Evolutionary conservation across 139 green algal species (phyloP), one percentile per base, ranked within the genome.

Genomic region (Pedinophyceae sp.): DNA sequence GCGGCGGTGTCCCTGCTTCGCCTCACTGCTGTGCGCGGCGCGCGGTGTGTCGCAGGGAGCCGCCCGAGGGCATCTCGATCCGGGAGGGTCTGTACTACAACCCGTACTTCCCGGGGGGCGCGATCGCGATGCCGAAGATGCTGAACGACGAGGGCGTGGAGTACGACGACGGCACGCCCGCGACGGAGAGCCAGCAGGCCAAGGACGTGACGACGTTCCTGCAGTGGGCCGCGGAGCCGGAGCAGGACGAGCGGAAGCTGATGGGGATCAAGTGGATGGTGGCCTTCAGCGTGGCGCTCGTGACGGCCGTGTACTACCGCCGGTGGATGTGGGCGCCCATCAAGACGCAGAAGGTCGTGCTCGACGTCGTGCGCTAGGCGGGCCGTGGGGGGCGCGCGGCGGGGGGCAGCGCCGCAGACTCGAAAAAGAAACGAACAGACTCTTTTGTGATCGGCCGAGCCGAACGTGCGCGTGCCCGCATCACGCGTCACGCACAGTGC

Each of bases 111-210:
- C 84, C 87, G 25, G 92, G 92, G 26, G 92, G 92, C 38, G 85
- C 89, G 55, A 99, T 99, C 55, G 92, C 92, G 57, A 99, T 99
- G 92, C 92, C 92, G 40, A 89, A 93, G 76, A 96, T 97, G 92
- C 76, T 99, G 23, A 85, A 78, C 28, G 92, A 99, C 66, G 92
- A 78, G 23, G 90, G 87, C 27, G 77, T 91, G 26, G 92, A 98
- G 74, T 99, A 98, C 57, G 92, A 99, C 46, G 92, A 99, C 55
- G 92, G 85, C 55, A 99, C 89, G 1, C 73, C 79, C 18, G 78
- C 85, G 40, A 92, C 77, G n/a, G 86, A 92, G 61, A 78, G 77
- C 3, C 92, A 98, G 81, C 83, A 93, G 65, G 84, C 86, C 45
- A 95, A 94, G 67, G 88, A 96, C 62, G 77, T 97, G 3, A 68